Evolutionary conservation across 768 basidiomycete species (phyloP).

Genomic region (Roridomyces roridus): DNA sequence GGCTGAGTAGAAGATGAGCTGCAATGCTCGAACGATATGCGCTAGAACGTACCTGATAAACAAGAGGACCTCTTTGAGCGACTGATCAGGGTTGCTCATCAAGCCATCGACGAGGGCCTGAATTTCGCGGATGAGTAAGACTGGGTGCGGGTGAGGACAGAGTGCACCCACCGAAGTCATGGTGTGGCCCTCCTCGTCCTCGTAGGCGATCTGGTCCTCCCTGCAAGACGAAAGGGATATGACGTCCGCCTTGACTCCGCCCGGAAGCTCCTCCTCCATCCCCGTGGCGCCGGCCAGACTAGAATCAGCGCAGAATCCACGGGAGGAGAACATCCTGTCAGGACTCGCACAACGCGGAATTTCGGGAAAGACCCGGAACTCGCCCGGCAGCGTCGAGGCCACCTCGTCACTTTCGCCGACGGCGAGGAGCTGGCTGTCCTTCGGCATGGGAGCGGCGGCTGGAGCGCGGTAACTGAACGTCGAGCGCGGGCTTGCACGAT

Average conservation of each 20-base stretch:
- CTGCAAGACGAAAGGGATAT: constrained; percentile 27
- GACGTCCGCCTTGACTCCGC: constrained; percentile 16
- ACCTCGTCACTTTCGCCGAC: not conserved
- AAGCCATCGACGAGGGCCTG: too few relatives aligned
- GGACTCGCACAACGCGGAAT: constrained; percentile 9
- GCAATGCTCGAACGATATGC: too few relatives aligned
- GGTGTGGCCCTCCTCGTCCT: constrained; percentile 14
- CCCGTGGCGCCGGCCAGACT: not conserved
- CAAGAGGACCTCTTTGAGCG: too few relatives aligned
- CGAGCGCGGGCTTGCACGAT: not conserved
- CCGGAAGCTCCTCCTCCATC: not conserved
- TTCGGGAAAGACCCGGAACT: not conserved
- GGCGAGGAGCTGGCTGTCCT: not conserved
- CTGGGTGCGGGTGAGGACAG: too few relatives aligned
- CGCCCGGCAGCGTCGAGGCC: not conserved
- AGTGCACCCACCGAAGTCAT: constrained; percentile 24
- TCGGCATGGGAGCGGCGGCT: not conserved
- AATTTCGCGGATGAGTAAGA: too few relatives aligned
- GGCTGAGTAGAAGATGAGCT: too few relatives aligned
- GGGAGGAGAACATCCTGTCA: constrained; percentile 7
- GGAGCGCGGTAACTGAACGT: not conserved
- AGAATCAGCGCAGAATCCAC: constrained; percentile 10
- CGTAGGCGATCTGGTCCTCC: constrained; percentile 24
- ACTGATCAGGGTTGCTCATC: too few relatives aligned
- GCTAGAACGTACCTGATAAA: too few relatives aligned